Percentiles rank a stretch among this genome's conserved stretches.
These are phyloP conservation scores for Rubroboletus pulcherrimus DNA, from an alignment of 768 basidiomycete species.

Conservation along the genomic window DNA sequence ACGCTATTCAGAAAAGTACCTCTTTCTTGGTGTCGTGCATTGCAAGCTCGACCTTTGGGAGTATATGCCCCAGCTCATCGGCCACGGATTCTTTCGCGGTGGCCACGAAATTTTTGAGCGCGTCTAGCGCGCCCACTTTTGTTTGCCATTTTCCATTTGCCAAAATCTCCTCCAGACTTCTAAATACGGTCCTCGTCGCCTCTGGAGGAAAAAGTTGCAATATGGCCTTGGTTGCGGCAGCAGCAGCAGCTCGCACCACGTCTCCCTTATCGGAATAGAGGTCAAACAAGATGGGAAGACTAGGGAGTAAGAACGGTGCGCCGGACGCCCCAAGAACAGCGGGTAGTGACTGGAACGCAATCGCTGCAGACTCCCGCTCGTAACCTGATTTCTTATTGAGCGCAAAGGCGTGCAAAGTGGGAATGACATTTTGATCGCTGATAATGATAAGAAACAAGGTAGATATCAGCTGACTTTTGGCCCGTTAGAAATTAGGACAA, in stretches of 20 bases:
- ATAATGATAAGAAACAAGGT: background rate
- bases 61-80: slow-evolving; percentile 71
- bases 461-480: slow-evolving; percentile 13
- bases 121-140: slow-evolving; percentile 90
- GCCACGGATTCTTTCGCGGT: slow-evolving; percentile 74
- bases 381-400: slow-evolving; percentile 84
- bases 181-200: slow-evolving; percentile 64
- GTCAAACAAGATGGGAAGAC: slow-evolving; percentile 74
- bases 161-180: slow-evolving; percentile 66
- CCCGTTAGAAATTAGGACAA: slow-evolving; percentile 1
- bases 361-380: slow-evolving; percentile 83
- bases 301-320: slow-evolving; percentile 73
- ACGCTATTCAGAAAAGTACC: slow-evolving; percentile 40
- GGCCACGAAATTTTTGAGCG: slow-evolving; percentile 70
- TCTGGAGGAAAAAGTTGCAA: slow-evolving; percentile 84
- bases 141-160: slow-evolving; percentile 90
- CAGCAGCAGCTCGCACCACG: slow-evolving; percentile 80
- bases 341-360: slow-evolving; percentile 75
- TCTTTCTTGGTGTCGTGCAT: slow-evolving; percentile 98
- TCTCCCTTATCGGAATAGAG: slow-evolving; percentile 93
- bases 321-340: slow-evolving; percentile 62
- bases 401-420: slow-evolving; percentile 63
- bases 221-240: slow-evolving; percentile 76
- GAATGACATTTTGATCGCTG: slow-evolving; percentile 62
- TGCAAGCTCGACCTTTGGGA: slow-evolving; percentile 82